Base-by-base conservation (phyloP, 495 filamentous ascomycete species). In the Hypomontagnella monticulosa region DNA sequence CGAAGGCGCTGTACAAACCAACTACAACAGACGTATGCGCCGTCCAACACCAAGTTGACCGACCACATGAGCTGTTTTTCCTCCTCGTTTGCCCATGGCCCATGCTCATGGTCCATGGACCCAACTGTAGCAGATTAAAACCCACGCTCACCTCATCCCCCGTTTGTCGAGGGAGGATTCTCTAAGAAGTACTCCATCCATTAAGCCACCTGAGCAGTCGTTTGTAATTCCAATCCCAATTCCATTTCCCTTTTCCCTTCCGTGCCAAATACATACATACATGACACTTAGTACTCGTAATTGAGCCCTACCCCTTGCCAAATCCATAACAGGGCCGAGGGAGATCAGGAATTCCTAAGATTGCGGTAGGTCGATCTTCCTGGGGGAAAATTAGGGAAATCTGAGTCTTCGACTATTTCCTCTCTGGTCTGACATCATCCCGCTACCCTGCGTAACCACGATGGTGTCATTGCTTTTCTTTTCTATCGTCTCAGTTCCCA, bases 391-490 rank as follows among this genome's bases (percentile, higher is more conserved):
- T 55, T 4, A 12, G 23, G 8, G 42, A 37, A 63, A 63, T 55
- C 50, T 56, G 55, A 56, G n/a, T 48, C 42, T 53, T 52, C 37
- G 20, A 18, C 49, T 59, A 57, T 50, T 32, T 37, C 42, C 42
- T 54, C 34, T 61, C 37, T 66, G 27, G 47, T 69, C 66, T 69
- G 66, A 69, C 66, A 69, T 69, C 66, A 69, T 69, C 66, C 66
- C 61, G 61, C 66, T 49, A 18, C 38, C 61, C 66, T 69, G 66
- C 61, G 60, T 65, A 69, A 69, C 66, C 49, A 56, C 60, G 61
- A 70, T 66, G 61, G 52, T 70, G 62, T 66, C 67, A 66, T 65
- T 49, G 15, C 33, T 58, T 58, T 55, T 43, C 8, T 34, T 59
- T 54, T 42, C 43, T 49, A 52, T 30, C 38, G 42, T 43, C 38